Conservation (phyloP, 306 rosid genomes). For the Bauhinia variegata region DNA sequence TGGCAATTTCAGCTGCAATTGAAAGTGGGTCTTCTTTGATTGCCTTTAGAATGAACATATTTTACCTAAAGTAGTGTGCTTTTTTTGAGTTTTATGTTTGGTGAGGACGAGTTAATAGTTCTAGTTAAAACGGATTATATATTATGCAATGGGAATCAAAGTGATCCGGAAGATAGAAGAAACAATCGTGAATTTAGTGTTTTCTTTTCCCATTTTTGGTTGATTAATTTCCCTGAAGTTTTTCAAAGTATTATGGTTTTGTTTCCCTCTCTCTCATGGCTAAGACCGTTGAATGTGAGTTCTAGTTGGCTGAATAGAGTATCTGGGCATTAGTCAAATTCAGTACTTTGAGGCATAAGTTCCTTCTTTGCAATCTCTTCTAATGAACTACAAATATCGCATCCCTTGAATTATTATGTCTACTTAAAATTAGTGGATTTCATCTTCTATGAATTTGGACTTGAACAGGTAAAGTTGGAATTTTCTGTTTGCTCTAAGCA, state of each 20-base stretch:
- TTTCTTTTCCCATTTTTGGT: not conserved
- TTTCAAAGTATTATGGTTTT: not conserved
- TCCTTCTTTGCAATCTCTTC: not conserved
- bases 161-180: not conserved
- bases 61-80: constrained; percentile 31
- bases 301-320: not conserved
- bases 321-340: not conserved
- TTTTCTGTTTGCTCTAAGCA: constrained; percentile 31
- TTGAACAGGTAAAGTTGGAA: constrained; percentile 37
- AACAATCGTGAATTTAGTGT: not conserved
- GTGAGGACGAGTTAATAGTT: constrained; percentile 3
- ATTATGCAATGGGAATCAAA: not conserved
- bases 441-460: constrained; percentile 25
- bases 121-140: constrained; percentile 14
- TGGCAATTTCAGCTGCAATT: no score
- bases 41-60: not conserved
- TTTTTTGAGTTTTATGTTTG: constrained; percentile 3
- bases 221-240: not conserved
- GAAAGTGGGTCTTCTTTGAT: not conserved
- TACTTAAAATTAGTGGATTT: constrained; percentile 12
- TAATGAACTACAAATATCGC: constrained; percentile 18
- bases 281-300: not conserved
- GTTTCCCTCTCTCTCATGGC: not conserved
- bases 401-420: no score
- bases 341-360: constrained; percentile 4